phyloP scores from a whole-genome alignment of 495 filamentous ascomycete species.

The Talaromyces adpressus region DNA sequence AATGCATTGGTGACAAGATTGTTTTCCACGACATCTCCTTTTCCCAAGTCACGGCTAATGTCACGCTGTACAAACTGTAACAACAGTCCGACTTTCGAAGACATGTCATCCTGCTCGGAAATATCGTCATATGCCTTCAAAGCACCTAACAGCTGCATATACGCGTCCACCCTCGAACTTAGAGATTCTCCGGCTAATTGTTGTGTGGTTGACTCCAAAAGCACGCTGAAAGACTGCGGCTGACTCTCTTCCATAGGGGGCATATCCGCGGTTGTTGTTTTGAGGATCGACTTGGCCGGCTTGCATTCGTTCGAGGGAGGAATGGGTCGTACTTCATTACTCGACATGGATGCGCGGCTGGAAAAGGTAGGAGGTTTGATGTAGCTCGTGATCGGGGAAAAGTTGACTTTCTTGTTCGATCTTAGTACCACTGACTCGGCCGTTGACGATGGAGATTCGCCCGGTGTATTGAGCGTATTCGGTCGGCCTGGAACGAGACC shows the following conservation, averaged over 20 bases:
- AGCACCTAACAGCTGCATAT: constrained; percentile 67
- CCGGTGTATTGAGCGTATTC: constrained; percentile 33
- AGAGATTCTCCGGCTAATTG: constrained; percentile 67
- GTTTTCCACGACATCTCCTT: constrained; percentile 38
- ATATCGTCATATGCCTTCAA: constrained; percentile 72
- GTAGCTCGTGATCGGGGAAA: constrained; percentile 67
- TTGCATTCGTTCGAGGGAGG: constrained; percentile 58
- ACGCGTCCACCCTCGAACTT: constrained; percentile 72
- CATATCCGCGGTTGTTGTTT: constrained; percentile 43
- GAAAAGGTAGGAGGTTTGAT: constrained; percentile 49
- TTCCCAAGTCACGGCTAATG: constrained; percentile 36
- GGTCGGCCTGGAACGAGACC: constrained; percentile 17
- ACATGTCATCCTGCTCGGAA: constrained; percentile 61
- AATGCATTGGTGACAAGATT: constrained; percentile 69
- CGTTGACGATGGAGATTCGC: constrained; percentile 40
- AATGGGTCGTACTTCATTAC: constrained; percentile 35
- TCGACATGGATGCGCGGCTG: constrained; percentile 36
- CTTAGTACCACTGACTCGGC: constrained; percentile 25
- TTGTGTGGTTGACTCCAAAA: constrained; percentile 68
- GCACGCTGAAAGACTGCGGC: constrained; percentile 55
- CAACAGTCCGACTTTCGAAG: constrained; percentile 66
- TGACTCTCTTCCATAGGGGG: constrained; percentile 22
- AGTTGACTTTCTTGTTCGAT: constrained; percentile 65
- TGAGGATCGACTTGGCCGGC: constrained; percentile 81
- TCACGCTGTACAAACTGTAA: constrained; percentile 77